Evolutionary conservation across 352 stramenopile genomes (phyloP).

Genomic region (Phytophthora megakarya): DNA sequence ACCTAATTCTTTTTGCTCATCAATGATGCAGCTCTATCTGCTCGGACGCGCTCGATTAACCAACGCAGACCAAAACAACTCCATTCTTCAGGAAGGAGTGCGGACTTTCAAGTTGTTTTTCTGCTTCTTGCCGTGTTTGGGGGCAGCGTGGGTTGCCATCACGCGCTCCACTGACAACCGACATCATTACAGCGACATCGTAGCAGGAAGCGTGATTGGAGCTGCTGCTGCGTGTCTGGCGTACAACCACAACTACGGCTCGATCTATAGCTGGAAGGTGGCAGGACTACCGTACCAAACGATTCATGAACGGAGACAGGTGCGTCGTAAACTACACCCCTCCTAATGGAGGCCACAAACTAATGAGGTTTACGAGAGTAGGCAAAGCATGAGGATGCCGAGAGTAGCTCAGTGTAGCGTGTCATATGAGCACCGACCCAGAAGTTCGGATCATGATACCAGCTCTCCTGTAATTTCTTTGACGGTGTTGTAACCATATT

Average conservation of each 20-base stretch:
- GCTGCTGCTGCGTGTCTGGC: constrained; percentile 38
- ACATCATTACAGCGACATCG: constrained; percentile 79
- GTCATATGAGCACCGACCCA: no score
- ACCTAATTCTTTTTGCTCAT: constrained; percentile 7
- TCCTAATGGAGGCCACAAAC: no score
- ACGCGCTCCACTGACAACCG: constrained; percentile 80
- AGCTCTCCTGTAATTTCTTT: no score
- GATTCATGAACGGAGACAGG: constrained; percentile 45
- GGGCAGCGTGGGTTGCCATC: constrained; percentile 68
- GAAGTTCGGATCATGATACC: no score
- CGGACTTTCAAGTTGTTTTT: constrained; percentile 72
- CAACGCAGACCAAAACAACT: constrained; percentile 45
- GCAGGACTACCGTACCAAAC: constrained; percentile 52
- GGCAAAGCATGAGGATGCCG: no score
- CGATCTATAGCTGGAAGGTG: constrained; percentile 54
- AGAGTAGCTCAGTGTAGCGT: no score
- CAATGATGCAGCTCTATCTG: constrained; percentile 73
- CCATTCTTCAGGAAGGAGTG: constrained; percentile 46
- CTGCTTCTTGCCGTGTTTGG: constrained; percentile 62
- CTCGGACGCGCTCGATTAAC: constrained; percentile 66
- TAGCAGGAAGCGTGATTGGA: constrained; percentile 61
- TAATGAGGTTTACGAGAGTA: no score
- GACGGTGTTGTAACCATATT: no score
- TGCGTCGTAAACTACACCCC: no score
- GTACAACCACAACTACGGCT: constrained; percentile 70